Conservation (phyloP, 2,329 filamentous ascomycete species). For the Pseudonectria buxi region DNA sequence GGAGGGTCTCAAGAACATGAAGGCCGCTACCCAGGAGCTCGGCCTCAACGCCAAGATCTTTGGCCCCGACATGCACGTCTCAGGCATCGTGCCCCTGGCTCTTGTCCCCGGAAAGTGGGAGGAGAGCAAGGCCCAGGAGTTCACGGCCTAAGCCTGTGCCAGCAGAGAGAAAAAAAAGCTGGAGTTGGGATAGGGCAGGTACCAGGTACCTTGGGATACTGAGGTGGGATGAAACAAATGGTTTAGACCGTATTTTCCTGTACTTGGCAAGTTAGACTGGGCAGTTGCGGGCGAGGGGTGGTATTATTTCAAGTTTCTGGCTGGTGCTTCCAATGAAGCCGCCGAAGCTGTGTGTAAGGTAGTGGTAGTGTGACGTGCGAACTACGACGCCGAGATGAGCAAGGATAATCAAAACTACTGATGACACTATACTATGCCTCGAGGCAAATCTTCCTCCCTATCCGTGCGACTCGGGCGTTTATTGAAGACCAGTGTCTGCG, state of each 20-base stretch:
- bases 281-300: slow-evolving; percentile 16
- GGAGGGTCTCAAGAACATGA: slow-evolving; percentile 99
- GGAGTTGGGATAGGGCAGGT: slow-evolving; percentile 16
- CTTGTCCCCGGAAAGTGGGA: slow-evolving; percentile 62
- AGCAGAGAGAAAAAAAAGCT: slow-evolving; percentile 2
- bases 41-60: slow-evolving; percentile 65
- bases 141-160: slow-evolving; percentile 40
- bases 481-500: too few species aligned
- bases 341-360: slow-evolving; percentile 15
- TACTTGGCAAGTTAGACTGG: slow-evolving; percentile 30
- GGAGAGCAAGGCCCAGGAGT: slow-evolving; percentile 55
- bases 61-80: slow-evolving; percentile 86
- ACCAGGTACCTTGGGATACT: slow-evolving; percentile 16
- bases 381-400: slow-evolving; percentile 2
- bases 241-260: slow-evolving; percentile 19
- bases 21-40: slow-evolving; percentile 88
- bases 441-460: not conserved
- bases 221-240: slow-evolving; percentile 4
- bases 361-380: not conserved
- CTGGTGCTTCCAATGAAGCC: slow-evolving; percentile 9
- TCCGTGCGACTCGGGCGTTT: too few species aligned
- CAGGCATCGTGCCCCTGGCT: slow-evolving; percentile 90
- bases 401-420: not conserved
- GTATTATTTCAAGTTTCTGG: slow-evolving; percentile 17
- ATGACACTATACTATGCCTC: not conserved